Base-by-base conservation (phyloP, 768 basidiomycete genomes). In the Dacryopinax spathularia region DNA sequence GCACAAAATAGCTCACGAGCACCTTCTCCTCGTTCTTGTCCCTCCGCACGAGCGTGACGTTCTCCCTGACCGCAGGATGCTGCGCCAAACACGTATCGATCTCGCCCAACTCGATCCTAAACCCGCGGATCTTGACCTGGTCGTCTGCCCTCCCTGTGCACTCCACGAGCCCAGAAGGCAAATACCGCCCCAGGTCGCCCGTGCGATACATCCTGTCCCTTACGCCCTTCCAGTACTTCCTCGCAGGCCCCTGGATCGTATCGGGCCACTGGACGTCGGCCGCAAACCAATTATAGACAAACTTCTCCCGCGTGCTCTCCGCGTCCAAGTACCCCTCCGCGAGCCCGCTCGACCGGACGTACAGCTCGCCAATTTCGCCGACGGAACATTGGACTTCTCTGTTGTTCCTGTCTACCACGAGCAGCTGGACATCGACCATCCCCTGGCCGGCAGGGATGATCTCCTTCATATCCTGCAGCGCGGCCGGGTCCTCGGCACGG, bases 1-100 rank as follows among this genome's bases (percentile, higher is more conserved):
- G 95, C 16, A 99, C 96, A 68, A 99, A 91, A 74, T 99, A 99
- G 74, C 89, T 91, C 66, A 99, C 88, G 31, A 99, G 83, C 34
- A 97, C 93, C 78, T 99, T 98, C 77, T 99, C 96, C 75, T 98
- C 96, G 74, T 97, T 91, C 78, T 98, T 98, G 77, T 99, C 95
- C 72, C 95, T 79, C 68, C 95, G 78, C 43, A 99, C 94, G 36
- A 98, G 81, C 1, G 96, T 98, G 61, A 99, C 94, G 72, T 99
- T 99, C 76, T 98, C 96, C n/a, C 95, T 79, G 1, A 99, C 84
- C 20, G 91, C 82, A 7, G 91, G 88, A 72, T 98, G 94, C 70
- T 93, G 86, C 69, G 88, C 89, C 63, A 99, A 84, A 76, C 95
- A 86, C 0, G 90, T 96, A 73, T 99, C 96, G 67, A 99, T 96